These are phyloP conservation scores for Aspergillus sp. DNA, from an alignment of 2,329 filamentous ascomycete species.

Conservation along the genomic window DNA sequence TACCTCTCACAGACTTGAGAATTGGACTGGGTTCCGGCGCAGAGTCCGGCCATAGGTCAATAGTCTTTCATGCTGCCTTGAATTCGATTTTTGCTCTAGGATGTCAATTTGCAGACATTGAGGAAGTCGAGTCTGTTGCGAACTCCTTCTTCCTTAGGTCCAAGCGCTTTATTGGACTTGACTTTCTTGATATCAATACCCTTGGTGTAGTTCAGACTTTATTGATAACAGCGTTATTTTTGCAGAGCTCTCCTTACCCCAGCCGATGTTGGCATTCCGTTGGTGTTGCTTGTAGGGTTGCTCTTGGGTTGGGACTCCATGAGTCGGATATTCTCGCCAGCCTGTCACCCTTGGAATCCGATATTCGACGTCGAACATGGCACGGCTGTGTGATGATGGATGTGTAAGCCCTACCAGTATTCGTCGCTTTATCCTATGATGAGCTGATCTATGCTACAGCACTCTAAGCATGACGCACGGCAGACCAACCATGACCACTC, in stretches of 20 bases:
- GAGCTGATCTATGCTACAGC: too few relatives aligned
- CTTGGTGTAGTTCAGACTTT: constrained; percentile 45
- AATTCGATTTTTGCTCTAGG: constrained; percentile 48
- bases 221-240: constrained; percentile 40
- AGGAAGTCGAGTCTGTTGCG: constrained; percentile 31
- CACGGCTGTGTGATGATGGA: constrained; percentile 43
- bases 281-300: constrained; percentile 45
- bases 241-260: constrained; percentile 45
- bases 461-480: constrained; percentile 42
- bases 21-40: constrained; percentile 38
- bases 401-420: too few relatives aligned
- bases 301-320: constrained; percentile 46
- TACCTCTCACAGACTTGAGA: neutral
- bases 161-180: constrained; percentile 37
- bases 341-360: constrained; percentile 30
- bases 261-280: constrained; percentile 47
- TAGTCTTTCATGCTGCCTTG: constrained; percentile 44
- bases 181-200: constrained; percentile 39
- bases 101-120: constrained; percentile 36
- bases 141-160: constrained; percentile 37
- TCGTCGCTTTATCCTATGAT: too few relatives aligned
- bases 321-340: constrained; percentile 14
- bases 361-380: constrained; percentile 41
- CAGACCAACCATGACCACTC: constrained; percentile 36
- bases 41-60: constrained; percentile 29